These are phyloP conservation scores for Cladosporium sp. DNA, from an alignment of 2,329 filamentous ascomycete species.

Conservation along the genomic window DNA sequence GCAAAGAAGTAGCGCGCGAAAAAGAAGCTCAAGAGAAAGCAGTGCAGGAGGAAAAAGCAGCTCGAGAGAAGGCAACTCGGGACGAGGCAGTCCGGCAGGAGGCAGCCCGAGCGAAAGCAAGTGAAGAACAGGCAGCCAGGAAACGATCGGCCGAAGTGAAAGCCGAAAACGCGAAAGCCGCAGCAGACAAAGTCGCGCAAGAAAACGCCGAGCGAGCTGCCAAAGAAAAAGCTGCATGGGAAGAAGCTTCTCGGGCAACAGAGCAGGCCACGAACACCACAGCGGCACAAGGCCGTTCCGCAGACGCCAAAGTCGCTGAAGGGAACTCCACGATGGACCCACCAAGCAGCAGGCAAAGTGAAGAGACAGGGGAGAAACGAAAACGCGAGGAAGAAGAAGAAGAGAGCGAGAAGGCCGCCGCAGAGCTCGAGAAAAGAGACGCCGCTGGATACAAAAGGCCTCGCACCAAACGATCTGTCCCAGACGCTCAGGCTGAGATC, in stretches of 20 bases:
- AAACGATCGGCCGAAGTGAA: not conserved
- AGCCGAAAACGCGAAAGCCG: not conserved
- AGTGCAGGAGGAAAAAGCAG: not conserved
- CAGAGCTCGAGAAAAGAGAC: not conserved
- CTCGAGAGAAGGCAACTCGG: not conserved
- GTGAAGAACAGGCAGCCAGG: not conserved
- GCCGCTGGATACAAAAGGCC: not conserved
- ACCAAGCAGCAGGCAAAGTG: too few species aligned
- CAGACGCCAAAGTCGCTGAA: too few species aligned
- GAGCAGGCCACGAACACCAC: too few species aligned
- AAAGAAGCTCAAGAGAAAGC: not conserved
- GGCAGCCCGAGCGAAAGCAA: not conserved
- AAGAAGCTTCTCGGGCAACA: too few species aligned
- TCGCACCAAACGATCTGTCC: not conserved
- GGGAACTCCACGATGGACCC: too few species aligned
- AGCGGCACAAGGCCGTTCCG: too few species aligned
- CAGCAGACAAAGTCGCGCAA: not conserved
- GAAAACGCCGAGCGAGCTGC: not conserved
- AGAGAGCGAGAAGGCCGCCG: not conserved
- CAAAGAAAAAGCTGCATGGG: too few species aligned
- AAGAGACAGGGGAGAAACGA: not conserved
- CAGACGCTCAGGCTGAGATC: not conserved
- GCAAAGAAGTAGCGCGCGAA: not conserved
- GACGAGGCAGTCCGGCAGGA: not conserved
- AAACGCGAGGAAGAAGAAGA: not conserved